Evolutionary conservation across 164 flowering plant species (phyloP).

Genomic region (Tetracentron sinense): DNA sequence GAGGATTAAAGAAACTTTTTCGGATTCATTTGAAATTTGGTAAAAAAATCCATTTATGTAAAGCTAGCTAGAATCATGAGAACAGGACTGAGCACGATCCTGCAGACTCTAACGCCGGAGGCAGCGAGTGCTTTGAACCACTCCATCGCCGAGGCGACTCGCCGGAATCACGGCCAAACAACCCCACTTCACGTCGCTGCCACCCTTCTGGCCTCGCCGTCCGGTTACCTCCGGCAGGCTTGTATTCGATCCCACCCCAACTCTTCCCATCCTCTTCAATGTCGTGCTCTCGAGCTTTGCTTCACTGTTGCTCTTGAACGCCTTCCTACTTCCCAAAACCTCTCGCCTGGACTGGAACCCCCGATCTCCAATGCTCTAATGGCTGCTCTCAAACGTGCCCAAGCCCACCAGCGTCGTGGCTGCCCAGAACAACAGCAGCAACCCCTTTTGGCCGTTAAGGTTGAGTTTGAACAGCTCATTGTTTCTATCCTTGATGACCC

Average conservation of each 20-base stretch:
- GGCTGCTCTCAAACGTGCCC: constrained; percentile 78
- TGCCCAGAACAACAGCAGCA: constrained; percentile 84
- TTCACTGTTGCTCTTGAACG: constrained; percentile 78
- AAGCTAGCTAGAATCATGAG: constrained; percentile 53
- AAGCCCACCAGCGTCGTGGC: constrained; percentile 89
- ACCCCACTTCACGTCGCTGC: constrained; percentile 98
- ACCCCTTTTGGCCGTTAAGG: constrained; percentile 90
- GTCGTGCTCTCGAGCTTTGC: constrained; percentile 79
- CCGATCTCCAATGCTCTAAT: constrained; percentile 70
- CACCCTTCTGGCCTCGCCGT: constrained; percentile 68
- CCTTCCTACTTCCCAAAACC: constrained; percentile 49
- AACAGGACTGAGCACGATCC: constrained; percentile 78
- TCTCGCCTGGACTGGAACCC: constrained; percentile 40
- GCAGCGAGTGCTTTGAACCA: constrained; percentile 82
- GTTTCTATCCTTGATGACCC: constrained; percentile 93
- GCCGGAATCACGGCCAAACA: constrained; percentile 87
- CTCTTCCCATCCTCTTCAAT: constrained; percentile 77
- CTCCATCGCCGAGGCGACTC: constrained; percentile 74
- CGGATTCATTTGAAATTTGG: neutral
- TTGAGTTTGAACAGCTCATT: constrained; percentile 91
- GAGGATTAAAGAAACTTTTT: neutral
- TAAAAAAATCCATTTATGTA: neutral
- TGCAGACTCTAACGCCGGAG: constrained; percentile 86
- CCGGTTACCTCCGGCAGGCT: constrained; percentile 68
- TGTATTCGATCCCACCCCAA: constrained; percentile 78